These are phyloP conservation scores for Leavenworthia alabamica DNA, from an alignment of 345 rosid species.

Conservation along the genomic window DNA sequence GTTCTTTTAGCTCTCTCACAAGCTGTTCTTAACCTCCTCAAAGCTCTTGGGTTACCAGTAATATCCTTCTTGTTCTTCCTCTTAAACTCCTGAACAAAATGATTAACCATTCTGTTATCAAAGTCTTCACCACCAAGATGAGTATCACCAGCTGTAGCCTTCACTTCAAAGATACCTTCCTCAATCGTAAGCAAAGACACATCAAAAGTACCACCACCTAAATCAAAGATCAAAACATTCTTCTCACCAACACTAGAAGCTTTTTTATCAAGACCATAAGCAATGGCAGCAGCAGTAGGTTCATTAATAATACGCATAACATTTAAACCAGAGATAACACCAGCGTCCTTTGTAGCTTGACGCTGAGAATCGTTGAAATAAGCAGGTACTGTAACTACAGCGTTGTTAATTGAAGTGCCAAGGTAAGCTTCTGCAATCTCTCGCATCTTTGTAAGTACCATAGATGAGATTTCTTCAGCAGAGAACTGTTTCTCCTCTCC, in stretches of 20 bases:
- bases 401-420: constrained; percentile 30
- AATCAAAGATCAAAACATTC: constrained; percentile 57
- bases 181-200: constrained; percentile 58
- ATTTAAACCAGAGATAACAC: constrained; percentile 36
- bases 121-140: constrained; percentile 47
- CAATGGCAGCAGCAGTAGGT: constrained; percentile 44
- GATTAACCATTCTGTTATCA: constrained; percentile 55
- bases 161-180: constrained; percentile 54
- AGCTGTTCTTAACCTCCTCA: constrained; percentile 63
- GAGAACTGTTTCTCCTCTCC: constrained; percentile 48
- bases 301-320: constrained; percentile 42
- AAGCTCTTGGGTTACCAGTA: constrained; percentile 44
- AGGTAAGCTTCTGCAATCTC: constrained; percentile 39
- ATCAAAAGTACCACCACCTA: constrained; percentile 63
- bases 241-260: constrained; percentile 47
- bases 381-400: constrained; percentile 39
- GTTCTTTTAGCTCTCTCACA: constrained; percentile 65
- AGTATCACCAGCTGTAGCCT: constrained; percentile 58
- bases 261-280: constrained; percentile 39
- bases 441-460: constrained; percentile 38
- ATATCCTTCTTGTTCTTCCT: constrained; percentile 56
- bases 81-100: constrained; percentile 53
- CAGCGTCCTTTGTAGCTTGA: constrained; percentile 38
- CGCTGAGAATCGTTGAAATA: constrained; percentile 47
- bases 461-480: constrained; percentile 35